These are phyloP conservation scores for Lophiotrema nucula DNA, from an alignment of 495 filamentous ascomycete genomes.

Conservation along the genomic window DNA sequence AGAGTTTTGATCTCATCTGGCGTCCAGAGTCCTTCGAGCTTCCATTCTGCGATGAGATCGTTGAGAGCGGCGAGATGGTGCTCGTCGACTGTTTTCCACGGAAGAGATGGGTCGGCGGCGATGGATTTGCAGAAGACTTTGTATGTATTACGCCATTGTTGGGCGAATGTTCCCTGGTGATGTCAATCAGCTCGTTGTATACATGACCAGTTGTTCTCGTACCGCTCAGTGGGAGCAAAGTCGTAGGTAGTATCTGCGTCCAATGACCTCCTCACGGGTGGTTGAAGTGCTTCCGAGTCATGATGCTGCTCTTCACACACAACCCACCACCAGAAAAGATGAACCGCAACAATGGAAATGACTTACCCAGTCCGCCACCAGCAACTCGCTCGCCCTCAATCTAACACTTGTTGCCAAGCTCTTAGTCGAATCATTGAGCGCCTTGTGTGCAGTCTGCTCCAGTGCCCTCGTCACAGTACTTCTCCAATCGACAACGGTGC, in stretches of 20 bases:
- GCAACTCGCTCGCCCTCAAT: conserved; percentile 51
- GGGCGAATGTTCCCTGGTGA: conserved; percentile 48
- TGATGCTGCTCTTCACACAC: too few relatives aligned
- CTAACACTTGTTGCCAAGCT: conserved; percentile 50
- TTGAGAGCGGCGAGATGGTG: conserved; percentile 64
- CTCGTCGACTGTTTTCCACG: conserved; percentile 53
- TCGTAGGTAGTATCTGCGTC: too few relatives aligned
- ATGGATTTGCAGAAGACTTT: conserved; percentile 54
- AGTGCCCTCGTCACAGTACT: conserved; percentile 57
- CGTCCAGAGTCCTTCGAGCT: conserved; percentile 57
- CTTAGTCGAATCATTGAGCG: conserved; percentile 44
- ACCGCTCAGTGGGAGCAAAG: too few relatives aligned
- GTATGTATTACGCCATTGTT: conserved; percentile 69
- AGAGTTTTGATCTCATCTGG: conserved; percentile 57
- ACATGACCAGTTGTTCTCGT: too few relatives aligned
- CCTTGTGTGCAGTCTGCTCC: conserved; percentile 38
- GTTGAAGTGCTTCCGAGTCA: too few relatives aligned
- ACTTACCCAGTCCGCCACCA: conserved; percentile 53
- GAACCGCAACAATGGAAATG: neutral
- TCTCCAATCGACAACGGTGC: conserved; percentile 75
- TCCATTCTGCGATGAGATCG: conserved; percentile 54
- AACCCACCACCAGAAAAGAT: too few relatives aligned
- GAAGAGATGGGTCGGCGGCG: conserved; percentile 44
- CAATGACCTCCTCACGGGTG: too few relatives aligned
- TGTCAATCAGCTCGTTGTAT: too few relatives aligned